phyloP scores from a whole-genome alignment of 225 moss, liverwort and hornwort genomes.

The Bryoerythrophyllum caledonicum region DNA sequence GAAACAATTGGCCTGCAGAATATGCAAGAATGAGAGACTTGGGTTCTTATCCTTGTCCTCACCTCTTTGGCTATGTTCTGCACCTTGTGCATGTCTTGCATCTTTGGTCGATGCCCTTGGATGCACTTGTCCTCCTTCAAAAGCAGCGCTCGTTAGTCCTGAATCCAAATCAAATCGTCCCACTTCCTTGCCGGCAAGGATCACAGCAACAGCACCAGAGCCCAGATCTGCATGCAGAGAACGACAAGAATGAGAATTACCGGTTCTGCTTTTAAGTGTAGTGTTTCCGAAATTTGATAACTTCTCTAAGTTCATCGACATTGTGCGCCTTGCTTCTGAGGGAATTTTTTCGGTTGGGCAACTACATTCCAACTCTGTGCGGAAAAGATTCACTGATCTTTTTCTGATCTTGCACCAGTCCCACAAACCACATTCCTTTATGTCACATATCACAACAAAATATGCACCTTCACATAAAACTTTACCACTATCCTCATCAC shows the following conservation, averaged over 20 bases:
- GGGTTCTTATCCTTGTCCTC: not conserved
- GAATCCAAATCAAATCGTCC: too few relatives aligned
- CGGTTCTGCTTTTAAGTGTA: too few relatives aligned
- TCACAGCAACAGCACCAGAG: too few relatives aligned
- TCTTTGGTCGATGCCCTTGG: not conserved
- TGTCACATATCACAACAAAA: too few relatives aligned
- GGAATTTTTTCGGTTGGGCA: constrained; percentile 8
- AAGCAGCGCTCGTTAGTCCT: too few relatives aligned
- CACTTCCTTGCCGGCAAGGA: too few relatives aligned
- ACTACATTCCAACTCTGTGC: not conserved
- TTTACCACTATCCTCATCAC: too few relatives aligned
- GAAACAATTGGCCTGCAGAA: not conserved
- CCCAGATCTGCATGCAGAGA: too few relatives aligned
- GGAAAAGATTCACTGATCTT: not conserved
- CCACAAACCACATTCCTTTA: constrained; percentile 20
- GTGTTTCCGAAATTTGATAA: too few relatives aligned
- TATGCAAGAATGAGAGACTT: not conserved
- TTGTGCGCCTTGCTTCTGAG: not conserved
- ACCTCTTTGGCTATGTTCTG: not conserved
- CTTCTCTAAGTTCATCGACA: not conserved
- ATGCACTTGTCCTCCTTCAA: too few relatives aligned
- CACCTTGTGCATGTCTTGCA: not conserved
- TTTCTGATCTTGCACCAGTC: not conserved
- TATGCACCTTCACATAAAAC: not conserved
- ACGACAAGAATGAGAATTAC: too few relatives aligned